Conservation (phyloP, 2,329 filamentous ascomycete species). For the Aspergillus hortae region DNA sequence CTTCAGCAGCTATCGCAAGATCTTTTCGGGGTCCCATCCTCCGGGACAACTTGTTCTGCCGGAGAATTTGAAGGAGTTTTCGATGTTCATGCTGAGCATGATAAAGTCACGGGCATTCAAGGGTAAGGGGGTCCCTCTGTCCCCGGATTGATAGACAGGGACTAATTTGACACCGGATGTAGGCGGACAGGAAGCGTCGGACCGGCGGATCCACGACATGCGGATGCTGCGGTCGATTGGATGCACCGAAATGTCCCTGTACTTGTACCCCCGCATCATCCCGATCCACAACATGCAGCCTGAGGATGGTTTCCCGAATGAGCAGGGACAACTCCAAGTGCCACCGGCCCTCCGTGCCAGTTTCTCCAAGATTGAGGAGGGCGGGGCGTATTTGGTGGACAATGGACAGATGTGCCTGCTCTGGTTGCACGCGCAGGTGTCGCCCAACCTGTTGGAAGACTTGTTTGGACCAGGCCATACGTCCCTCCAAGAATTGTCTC, state of each 20-base stretch:
- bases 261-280: slow-evolving; percentile 92
- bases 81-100: slow-evolving; percentile 90
- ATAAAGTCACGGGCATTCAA: slow-evolving; percentile 93
- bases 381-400: slow-evolving; percentile 90
- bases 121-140: slow-evolving; percentile 36
- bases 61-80: slow-evolving; percentile 91
- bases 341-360: slow-evolving; percentile 76
- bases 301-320: slow-evolving; percentile 89
- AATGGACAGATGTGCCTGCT: slow-evolving; percentile 89
- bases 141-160: background rate
- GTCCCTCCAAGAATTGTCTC: slow-evolving; percentile 71
- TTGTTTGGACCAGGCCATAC: slow-evolving; percentile 77
- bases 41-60: slow-evolving; percentile 92
- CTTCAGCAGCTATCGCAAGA: slow-evolving; percentile 85
- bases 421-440: slow-evolving; percentile 90
- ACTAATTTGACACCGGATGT: slow-evolving; percentile 4
- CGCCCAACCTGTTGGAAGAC: slow-evolving; percentile 84
- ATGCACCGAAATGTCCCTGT: slow-evolving; percentile 77
- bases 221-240: slow-evolving; percentile 87
- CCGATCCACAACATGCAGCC: slow-evolving; percentile 84
- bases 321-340: slow-evolving; percentile 81
- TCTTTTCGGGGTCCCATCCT: slow-evolving; percentile 81
- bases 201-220: slow-evolving; percentile 87
- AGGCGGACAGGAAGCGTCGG: slow-evolving; percentile 83
- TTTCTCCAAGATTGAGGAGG: slow-evolving; percentile 84